Base-by-base conservation (phyloP, 305 asterid genomes). In the Fraxinus sp. region DNA sequence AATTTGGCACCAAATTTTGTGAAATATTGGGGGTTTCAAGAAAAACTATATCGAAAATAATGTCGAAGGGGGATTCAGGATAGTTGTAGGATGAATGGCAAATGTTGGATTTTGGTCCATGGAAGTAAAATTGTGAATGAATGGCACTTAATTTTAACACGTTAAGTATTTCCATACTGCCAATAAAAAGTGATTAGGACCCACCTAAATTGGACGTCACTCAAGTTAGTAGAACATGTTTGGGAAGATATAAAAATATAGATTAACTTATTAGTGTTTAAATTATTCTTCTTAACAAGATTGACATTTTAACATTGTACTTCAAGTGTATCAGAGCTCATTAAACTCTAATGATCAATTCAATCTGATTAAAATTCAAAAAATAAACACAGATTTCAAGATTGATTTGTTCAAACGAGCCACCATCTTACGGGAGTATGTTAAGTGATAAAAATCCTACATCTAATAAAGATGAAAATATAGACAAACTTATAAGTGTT, bases 111-210 rank as follows among this genome's bases (percentile, higher is more conserved):
- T 83, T 39, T 85, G 52, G 86, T 83, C 86, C 83, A 43, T 79
- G 85, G 85, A 85, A 83, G 57, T 75, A 32, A 81, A 26, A 16
- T 74, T 18, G 39, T 64, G 14, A 77, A 72, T 75, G 33, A 81
- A 86, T 85, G 91, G 91, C 57, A 72, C 28, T 55, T 52, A 68
- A 32, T 81, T 46, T 55, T 71, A 41, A 79, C 85, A 85, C 88
- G 89, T 83, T 1, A 14, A 49, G 57, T 14, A 13, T 46, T 46
- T 46, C 20, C 59, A 14, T 4, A 52, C 24, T 52, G 64, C 64
- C n/a, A n/a, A 52, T 3, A 52, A 52, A 52, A 16, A 5, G 22
- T 5, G 3, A 52, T 52, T 5, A 52, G 64, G 64, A 52, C 64
- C 24, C 64, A 52, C 64, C 22, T n/a, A 18, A n/a, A 52, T 52